These are phyloP conservation scores for Magnaporthales sp. DNA, from an alignment of 2,329 filamentous ascomycete species.

Conservation along the genomic window DNA sequence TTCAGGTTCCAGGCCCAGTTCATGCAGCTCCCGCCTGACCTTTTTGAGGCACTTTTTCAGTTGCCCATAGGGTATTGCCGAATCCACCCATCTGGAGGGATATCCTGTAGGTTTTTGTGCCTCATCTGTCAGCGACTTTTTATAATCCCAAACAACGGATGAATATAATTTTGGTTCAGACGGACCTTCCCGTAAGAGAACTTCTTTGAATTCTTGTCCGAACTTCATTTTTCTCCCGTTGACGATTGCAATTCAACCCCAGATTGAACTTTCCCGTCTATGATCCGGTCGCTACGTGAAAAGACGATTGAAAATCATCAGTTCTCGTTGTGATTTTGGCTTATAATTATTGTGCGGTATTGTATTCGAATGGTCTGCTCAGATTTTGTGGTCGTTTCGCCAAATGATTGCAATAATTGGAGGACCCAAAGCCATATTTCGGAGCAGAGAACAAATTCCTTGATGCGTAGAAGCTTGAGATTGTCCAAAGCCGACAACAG, in stretches of 20 bases:
- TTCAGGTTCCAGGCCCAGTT: constrained; percentile 62
- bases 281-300: neutral
- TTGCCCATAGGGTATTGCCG: constrained; percentile 74
- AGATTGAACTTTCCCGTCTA: neutral
- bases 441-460: neutral
- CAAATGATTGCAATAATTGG: neutral
- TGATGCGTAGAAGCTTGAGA: neutral
- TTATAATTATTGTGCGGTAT: neutral
- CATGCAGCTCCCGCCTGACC: constrained; percentile 61
- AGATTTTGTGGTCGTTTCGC: neutral
- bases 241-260: neutral
- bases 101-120: constrained; percentile 40
- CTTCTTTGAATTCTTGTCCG: constrained; percentile 65
- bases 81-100: constrained; percentile 61
- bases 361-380: neutral
- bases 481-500: neutral
- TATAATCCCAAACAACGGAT: constrained; percentile 1
- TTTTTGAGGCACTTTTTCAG: constrained; percentile 86
- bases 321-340: no score
- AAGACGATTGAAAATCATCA: no score
- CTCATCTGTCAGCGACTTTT: constrained; percentile 5
- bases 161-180: neutral
- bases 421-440: neutral
- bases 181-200: constrained; percentile 52
- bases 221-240: constrained; percentile 63